Percentiles rank a stretch among this genome's conserved stretches.
Evolutionary conservation across 371 early-diverging fungal species (phyloP).

Genomic region (Mucor piriformis): DNA sequence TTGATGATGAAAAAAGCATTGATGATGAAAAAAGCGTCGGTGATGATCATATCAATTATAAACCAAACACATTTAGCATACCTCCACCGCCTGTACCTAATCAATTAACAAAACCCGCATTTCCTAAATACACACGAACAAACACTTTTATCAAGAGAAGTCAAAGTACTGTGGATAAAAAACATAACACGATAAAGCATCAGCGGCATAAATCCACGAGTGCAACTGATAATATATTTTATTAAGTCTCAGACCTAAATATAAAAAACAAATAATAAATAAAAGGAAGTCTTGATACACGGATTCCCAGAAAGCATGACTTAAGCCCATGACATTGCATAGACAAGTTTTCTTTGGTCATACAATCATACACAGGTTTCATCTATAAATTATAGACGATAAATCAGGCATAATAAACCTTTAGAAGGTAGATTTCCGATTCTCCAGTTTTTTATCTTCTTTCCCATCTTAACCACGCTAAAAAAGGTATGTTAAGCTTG

Average conservation of each 20-base stretch:
- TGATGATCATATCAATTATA: slow-evolving; percentile 22
- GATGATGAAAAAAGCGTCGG: no score
- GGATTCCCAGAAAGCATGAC: no score
- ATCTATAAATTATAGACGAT: no score
- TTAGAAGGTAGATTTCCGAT: no score
- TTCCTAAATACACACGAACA: slow-evolving; percentile 40
- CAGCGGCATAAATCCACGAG: slow-evolving; percentile 19
- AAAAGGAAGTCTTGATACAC: no score
- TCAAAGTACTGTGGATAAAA: slow-evolving; percentile 26
- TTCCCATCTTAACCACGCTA: no score
- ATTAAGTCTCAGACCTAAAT: slow-evolving; percentile 6
- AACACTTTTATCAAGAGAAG: slow-evolving; percentile 30
- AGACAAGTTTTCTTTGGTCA: no score
- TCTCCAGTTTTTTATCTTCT: neutral
- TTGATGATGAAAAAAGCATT: slow-evolving; percentile 16
- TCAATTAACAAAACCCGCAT: slow-evolving; percentile 46
- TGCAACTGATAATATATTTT: slow-evolving; percentile 10
- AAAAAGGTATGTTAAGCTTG: no score
- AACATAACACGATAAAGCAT: slow-evolving; percentile 3
- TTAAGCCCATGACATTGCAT: no score
- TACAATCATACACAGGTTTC: no score
- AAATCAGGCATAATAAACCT: no score
- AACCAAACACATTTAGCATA: slow-evolving; percentile 32
- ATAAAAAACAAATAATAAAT: neutral
- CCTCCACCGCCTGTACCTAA: slow-evolving; percentile 49